Percentiles rank a stretch among this genome's conserved stretches.
These are phyloP conservation scores for Malassezia caprae DNA, from an alignment of 1,284 basidiomycete species.

Conservation along the genomic window DNA sequence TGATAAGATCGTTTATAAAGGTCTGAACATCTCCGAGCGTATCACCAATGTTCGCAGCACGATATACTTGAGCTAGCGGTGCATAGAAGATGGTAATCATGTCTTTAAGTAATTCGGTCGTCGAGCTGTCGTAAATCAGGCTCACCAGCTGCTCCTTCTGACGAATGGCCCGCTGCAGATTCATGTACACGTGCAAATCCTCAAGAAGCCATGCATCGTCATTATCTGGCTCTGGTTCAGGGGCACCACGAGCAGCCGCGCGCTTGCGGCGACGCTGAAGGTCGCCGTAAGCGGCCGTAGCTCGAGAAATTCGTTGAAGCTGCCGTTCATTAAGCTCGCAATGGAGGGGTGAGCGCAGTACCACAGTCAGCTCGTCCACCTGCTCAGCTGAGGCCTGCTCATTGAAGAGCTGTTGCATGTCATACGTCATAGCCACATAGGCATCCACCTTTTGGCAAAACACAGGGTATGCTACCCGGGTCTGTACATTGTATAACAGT, in stretches of 20 bases:
- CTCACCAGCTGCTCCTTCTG: conserved; percentile 89
- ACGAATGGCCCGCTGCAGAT: conserved; percentile 54
- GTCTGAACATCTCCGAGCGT: conserved; percentile 82
- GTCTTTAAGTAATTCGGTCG: conserved; percentile 88
- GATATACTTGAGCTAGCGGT: conserved; percentile 94
- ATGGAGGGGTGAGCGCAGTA: conserved; percentile 70
- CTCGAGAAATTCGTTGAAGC: conserved; percentile 37
- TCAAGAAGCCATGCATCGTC: conserved; percentile 48
- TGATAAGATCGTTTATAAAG: conserved; percentile 91
- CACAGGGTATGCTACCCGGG: conserved; percentile 75
- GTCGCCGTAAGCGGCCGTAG: conserved; percentile 38
- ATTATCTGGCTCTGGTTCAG: conserved; percentile 35
- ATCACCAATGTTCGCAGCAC: conserved; percentile 91
- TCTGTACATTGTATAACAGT: conserved; percentile 72
- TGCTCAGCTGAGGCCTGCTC: conserved; percentile 56
- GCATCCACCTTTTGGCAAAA: conserved; percentile 77
- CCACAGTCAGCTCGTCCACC: conserved; percentile 67
- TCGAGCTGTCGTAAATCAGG: conserved; percentile 90
- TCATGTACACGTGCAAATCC: conserved; percentile 42
- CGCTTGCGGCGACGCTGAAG: conserved; percentile 35
- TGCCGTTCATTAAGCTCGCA: conserved; percentile 51
- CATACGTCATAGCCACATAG: conserved; percentile 74
- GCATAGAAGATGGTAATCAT: conserved; percentile 99
- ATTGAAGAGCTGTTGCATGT: conserved; percentile 62
- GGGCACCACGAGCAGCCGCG: conserved; percentile 21